Evolutionary conservation across 352 stramenopile genomes (phyloP), one percentile per base, ranked within the genome.

Genomic region (Globisporangium megalacanthum): DNA sequence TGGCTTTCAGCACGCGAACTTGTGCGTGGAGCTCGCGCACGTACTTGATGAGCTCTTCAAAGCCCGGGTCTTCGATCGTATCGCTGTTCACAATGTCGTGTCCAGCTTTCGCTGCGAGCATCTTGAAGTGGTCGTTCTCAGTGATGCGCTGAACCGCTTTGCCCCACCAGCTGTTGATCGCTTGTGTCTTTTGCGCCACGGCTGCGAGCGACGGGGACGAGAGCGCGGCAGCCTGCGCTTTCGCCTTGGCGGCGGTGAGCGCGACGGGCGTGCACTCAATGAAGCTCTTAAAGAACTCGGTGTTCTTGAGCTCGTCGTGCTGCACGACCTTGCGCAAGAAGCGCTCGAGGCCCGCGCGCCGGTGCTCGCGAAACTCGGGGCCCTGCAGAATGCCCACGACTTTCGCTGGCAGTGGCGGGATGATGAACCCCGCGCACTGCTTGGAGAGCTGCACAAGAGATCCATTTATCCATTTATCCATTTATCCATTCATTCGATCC

Each of bases 381-480:
- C 73, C 77, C 37, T 94, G 83, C 44, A 94, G 64, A 22, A 94
- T 58, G 0, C 79, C 79, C 39, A 94, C 79, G 41, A 89, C 70
- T 61, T 94, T 94, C 64, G 75, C 79, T 0, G 83, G 83, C 45
- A 94, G 65, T 42, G 83, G 81, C 14, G 83, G 83, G 68, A 94
- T 88, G 66, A 94, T 89, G 74, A 80, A 94, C 31, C 83, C 83
- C 0, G 83, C 77, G 64, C 81, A 94, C 42, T 89, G 77, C 62
- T 75, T 83, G 35, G 79, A 62, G 36, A 88, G 49, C 63, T 76
- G 37, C 37, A 42, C 4, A 42, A 42, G 2, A 42, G 37, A 15
- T 42, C 37, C 10, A 15, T 11, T 49, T 20, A 42, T 11, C 15
- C 37, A 17, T 11, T 42, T 8, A 15, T 42, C 37, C 10, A 15